Evolutionary conservation across 1,284 basidiomycete genomes (phyloP).

Genomic region (Tylopilus sp.): DNA sequence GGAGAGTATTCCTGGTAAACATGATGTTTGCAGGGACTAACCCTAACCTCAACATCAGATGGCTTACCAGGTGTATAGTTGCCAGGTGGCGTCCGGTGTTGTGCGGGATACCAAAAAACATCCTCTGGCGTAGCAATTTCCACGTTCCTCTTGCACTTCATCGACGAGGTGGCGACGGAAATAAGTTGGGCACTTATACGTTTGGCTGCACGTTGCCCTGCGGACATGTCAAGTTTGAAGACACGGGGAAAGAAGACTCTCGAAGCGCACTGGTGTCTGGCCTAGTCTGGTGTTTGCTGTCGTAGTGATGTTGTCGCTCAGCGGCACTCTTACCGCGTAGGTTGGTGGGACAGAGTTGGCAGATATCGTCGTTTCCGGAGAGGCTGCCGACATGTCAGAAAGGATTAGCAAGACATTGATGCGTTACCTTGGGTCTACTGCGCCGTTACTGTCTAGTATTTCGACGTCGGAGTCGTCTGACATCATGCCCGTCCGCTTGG

Average conservation of each 20-base stretch:
- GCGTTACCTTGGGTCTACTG: constrained; percentile 13
- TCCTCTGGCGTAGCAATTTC: constrained; percentile 35
- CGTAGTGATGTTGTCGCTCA: constrained; percentile 47
- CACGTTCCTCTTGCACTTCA: constrained; percentile 14
- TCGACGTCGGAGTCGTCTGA: constrained; percentile 25
- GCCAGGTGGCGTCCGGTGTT: constrained; percentile 47
- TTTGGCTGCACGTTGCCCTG: constrained; percentile 12
- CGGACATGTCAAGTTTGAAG: background rate
- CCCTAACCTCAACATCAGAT: background rate
- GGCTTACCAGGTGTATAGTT: constrained; percentile 70
- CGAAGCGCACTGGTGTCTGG: constrained; percentile 1
- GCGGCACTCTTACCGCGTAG: constrained; percentile 36
- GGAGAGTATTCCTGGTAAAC: constrained; percentile 58
- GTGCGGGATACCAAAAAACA: constrained; percentile 60
- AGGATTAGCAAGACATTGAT: background rate
- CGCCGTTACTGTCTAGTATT: constrained; percentile 15
- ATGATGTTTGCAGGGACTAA: constrained; percentile 6
- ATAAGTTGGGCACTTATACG: constrained; percentile 5
- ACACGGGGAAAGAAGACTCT: background rate
- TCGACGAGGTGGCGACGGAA: background rate
- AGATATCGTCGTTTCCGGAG: constrained; percentile 30
- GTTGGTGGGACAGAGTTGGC: constrained; percentile 48
- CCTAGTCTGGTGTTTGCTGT: constrained; percentile 36
- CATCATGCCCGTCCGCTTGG: too few relatives aligned
- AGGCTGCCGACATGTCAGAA: constrained; percentile 9